Percentiles rank a stretch among this genome's conserved stretches.
phyloP scores from a whole-genome alignment of 2,329 filamentous ascomycete species.

The Trichoderma sp. region DNA sequence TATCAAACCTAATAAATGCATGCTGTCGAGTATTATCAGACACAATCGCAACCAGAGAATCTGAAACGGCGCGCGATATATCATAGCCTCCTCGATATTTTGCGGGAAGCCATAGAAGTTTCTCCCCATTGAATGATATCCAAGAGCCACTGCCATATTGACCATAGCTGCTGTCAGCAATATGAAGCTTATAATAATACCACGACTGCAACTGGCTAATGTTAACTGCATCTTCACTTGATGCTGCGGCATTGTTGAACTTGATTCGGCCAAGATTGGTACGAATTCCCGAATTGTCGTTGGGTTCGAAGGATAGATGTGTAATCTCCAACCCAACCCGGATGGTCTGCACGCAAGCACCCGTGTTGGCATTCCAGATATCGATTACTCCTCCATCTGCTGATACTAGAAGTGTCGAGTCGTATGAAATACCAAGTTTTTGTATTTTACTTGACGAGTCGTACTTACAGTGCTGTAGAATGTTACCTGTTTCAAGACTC shows the following conservation, averaged over 20 bases:
- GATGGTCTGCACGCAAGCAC: too few relatives aligned
- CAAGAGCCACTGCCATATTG: neutral
- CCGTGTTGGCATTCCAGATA: neutral
- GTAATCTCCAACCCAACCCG: too few relatives aligned
- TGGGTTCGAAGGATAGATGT: neutral
- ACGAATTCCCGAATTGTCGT: neutral
- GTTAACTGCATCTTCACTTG: neutral
- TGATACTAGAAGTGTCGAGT: too few relatives aligned
- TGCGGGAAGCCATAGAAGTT: neutral
- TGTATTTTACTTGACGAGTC: too few relatives aligned
- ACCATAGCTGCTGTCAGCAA: neutral
- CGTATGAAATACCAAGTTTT: too few relatives aligned
- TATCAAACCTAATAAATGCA: too few relatives aligned
- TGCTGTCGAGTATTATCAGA: neutral
- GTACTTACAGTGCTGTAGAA: too few relatives aligned
- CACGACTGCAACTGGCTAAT: neutral
- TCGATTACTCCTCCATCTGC: fast-evolving
- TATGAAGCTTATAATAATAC: neutral
- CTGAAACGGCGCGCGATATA: neutral
- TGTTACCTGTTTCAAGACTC: too few relatives aligned
- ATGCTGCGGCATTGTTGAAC: neutral
- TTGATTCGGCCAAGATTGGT: neutral
- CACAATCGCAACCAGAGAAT: neutral
- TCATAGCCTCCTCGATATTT: neutral
- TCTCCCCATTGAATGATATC: neutral